phyloP scores from a whole-genome alignment of 352 stramenopile species.

The Hyaloperonospora arabidopsidis region DNA sequence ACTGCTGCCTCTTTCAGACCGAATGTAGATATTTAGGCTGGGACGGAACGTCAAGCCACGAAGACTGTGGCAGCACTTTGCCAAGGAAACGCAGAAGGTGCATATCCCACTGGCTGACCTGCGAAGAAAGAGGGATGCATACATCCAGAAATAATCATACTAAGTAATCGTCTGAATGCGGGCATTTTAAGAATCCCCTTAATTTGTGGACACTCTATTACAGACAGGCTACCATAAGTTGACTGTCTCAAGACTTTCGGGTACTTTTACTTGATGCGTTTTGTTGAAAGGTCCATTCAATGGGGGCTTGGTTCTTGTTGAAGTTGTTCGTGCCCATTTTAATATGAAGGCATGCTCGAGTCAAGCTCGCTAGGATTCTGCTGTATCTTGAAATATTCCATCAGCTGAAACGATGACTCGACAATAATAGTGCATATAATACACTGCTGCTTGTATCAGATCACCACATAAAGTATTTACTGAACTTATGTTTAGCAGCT shows the following conservation, averaged over 20 bases:
- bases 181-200: no score
- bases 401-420: constrained; percentile 54
- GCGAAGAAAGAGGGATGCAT: no score
- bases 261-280: constrained; percentile 73
- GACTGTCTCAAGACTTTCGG: constrained; percentile 43
- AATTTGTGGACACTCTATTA: no score
- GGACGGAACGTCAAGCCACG: no score
- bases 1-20: no score
- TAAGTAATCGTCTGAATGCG: no score
- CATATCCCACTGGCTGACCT: no score
- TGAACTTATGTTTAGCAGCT: constrained; percentile 34
- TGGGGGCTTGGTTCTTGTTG: constrained; percentile 58
- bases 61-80: no score
- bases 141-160: no score
- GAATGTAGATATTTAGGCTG: no score
- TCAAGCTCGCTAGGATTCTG: constrained; percentile 47
- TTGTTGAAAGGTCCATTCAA: constrained; percentile 74
- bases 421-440: constrained; percentile 50
- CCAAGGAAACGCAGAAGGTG: no score
- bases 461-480: not conserved
- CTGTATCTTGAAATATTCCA: constrained; percentile 62
- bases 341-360: constrained; percentile 69
- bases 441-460: not conserved
- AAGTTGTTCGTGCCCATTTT: constrained; percentile 75
- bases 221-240: constrained; percentile 58